These are phyloP conservation scores for Scolecobasidium constrictum DNA, from an alignment of 2,329 filamentous ascomycete species.

Conservation along the genomic window DNA sequence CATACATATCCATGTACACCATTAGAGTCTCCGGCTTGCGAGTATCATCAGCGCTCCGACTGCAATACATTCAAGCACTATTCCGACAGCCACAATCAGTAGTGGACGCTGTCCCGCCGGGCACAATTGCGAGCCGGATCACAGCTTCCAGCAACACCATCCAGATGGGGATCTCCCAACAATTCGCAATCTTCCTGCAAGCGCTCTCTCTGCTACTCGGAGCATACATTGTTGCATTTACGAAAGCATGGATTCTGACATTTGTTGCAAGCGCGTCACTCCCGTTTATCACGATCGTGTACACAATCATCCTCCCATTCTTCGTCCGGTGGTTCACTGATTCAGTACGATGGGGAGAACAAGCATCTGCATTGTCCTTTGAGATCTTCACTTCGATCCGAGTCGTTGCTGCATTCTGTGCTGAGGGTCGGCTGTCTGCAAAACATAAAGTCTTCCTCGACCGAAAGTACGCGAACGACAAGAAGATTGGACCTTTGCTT, in stretches of 20 bases:
- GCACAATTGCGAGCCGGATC: conserved; percentile 19
- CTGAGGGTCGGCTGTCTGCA: conserved; percentile 22
- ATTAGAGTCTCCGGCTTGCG: conserved; percentile 18
- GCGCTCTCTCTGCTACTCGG: conserved; percentile 22
- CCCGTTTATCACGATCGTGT: conserved; percentile 23
- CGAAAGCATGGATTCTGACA: conserved; percentile 19
- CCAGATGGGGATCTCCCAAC: conserved; percentile 20
- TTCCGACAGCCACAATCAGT: conserved; percentile 17
- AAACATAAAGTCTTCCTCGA: conserved; percentile 19
- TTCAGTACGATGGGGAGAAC: conserved; percentile 20
- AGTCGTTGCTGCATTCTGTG: conserved; percentile 26
- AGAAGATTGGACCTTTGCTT: conserved; percentile 20
- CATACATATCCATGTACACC: conserved; percentile 13
- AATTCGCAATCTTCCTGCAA: conserved; percentile 19
- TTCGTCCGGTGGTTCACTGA: conserved; percentile 23
- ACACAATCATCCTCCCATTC: conserved; percentile 20
- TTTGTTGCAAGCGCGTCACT: conserved; percentile 17
- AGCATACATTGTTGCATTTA: conserved; percentile 22
- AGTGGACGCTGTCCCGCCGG: conserved; percentile 18
- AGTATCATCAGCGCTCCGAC: conserved; percentile 18
- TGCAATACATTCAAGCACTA: conserved; percentile 17
- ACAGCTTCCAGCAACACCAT: conserved; percentile 19
- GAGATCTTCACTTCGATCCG: conserved; percentile 28
- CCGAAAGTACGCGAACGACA: conserved; percentile 19
- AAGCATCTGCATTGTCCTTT: conserved; percentile 25